A percentile compares a stretch with the other conserved stretches of the same genome.
These are phyloP conservation scores for rapeseed (Brassica napus) DNA, from an alignment of 345 rosid genomes.

Conservation along the genomic window Da-Ae NC_063451.1:40257501-40258000, in stretches of 20 bases:
- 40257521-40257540: conserved; percentile 67
- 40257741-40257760: conserved; percentile 30
- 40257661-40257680: conserved; percentile 40
- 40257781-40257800: conserved; percentile 8
- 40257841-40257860: neutral
- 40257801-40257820: conserved; percentile 34
- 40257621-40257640: conserved; percentile 78
- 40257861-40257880: conserved; percentile 49
- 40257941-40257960: conserved; percentile 57
- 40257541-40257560: neutral
- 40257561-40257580: neutral
- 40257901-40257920: conserved; percentile 60
- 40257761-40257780: conserved; percentile 9
- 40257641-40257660: conserved; percentile 78
- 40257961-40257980: conserved; percentile 69
- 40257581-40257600: neutral
- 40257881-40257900: conserved; percentile 63
- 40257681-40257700: conserved; percentile 41
- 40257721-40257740: conserved; percentile 14
- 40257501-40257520: conserved; percentile 62
- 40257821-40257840: neutral
- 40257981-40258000: conserved; percentile 92
- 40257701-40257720: conserved; percentile 14
- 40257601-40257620: conserved; percentile 1
- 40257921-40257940: conserved; percentile 69